Base-by-base conservation (phyloP, 75 land plant species). In the Adiantum capillusveneris region DNA sequence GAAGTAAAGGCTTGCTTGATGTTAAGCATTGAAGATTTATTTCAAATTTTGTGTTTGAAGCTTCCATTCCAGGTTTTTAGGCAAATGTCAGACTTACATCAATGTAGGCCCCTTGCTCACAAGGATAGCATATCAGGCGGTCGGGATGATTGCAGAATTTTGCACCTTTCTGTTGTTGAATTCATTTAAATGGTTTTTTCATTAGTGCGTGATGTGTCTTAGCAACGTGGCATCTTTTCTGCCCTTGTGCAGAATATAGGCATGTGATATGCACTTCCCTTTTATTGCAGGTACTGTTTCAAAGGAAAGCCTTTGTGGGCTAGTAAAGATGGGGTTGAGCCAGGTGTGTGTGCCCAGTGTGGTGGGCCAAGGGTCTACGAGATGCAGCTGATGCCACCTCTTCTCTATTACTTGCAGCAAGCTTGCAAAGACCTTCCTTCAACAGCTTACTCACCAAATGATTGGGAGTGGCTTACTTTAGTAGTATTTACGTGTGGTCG, bases 371-470 rank as follows among this genome's bases (percentile, higher is more conserved):
- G 93, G 54, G 73, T 75, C n/a, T 91, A 71, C 62, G 97, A 91
- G 51, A 76, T 91, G 93, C 97, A 91, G 69, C 66, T 91, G 28
- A 91, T 91, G 97, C 81, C 97, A 7, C 97, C 88, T 25, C 53
- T 91, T 31, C 58, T 90, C 31, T 87, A 84, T 61, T 91, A 85
- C 65, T 53, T 91, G 52, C 81, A 87, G 37, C 78, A 87, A 74
- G 93, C 79, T 12, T 71, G 72, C 44, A 75, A 81, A 62, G 82
- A 68, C 58, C 53, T 31, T 18, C 61, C 73, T 25, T 67, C 70
- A 39, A 67, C 66, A 31, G 11, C 44, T 16, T 59, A 59, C 48
- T 60, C 64, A 19, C 61, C 81, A 36, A 75, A 81, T 11, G 75
- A 74, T 41, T 90, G 92, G 92, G 75, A 76, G 37, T 90, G 96